A percentile compares a stretch with the other conserved stretches of the same genome.
Evolutionary conservation across 805 yeast species (phyloP).

Genomic region (Sporopachydermia quercuum): DNA sequence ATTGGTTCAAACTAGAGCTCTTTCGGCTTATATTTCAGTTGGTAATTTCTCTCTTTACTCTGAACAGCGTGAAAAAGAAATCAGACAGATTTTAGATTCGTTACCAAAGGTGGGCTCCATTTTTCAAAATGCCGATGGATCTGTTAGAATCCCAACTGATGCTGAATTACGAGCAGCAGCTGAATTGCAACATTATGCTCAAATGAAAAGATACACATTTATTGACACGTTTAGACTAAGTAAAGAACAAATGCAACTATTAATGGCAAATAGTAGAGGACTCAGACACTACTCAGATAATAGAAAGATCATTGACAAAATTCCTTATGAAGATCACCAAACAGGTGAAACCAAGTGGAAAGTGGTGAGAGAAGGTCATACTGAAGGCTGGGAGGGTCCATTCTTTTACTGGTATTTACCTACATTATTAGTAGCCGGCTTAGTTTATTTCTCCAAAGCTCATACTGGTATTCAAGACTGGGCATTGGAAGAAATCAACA

Average conservation of each 20-base stretch:
- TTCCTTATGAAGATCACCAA: constrained; percentile 66
- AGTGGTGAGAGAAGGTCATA: constrained; percentile 54
- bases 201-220: constrained; percentile 34
- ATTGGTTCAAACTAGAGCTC: background rate
- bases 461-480: constrained; percentile 47
- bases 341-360: constrained; percentile 74
- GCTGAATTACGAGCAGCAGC: constrained; percentile 60
- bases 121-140: constrained; percentile 64
- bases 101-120: constrained; percentile 52
- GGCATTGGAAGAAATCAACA: constrained; percentile 72
- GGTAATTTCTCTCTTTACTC: constrained; percentile 9
- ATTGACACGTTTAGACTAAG: constrained; percentile 33
- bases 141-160: constrained; percentile 55
- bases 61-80: constrained; percentile 38
- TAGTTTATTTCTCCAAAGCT: constrained; percentile 33
- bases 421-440: constrained; percentile 41
- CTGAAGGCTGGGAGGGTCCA: constrained; percentile 77
- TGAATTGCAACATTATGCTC: constrained; percentile 44
- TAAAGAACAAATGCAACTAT: constrained; percentile 37
- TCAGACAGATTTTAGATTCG: constrained; percentile 43
- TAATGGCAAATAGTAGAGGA: constrained; percentile 45
- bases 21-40: background rate
- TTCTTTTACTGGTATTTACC: constrained; percentile 65
- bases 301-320: constrained; percentile 64
- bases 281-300: constrained; percentile 35